Percentiles rank a stretch among this genome's conserved stretches.
phyloP scores from a whole-genome alignment of 306 rosid genomes.

The Ormosia semicastrata region DNA sequence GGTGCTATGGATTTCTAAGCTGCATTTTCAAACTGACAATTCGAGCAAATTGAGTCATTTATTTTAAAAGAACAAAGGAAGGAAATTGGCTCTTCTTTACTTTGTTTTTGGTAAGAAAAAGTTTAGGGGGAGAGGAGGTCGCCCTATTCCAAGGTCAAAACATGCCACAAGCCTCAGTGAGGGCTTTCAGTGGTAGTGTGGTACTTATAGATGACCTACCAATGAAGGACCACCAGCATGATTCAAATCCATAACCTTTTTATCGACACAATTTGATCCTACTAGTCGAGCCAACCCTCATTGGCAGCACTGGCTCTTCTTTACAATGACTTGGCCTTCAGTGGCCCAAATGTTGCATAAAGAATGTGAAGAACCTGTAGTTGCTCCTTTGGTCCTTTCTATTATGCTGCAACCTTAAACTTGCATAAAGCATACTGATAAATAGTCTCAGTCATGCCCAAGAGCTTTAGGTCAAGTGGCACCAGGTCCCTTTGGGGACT shows the following conservation, averaged over 20 bases:
- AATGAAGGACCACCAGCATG: not conserved
- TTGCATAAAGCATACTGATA: not conserved
- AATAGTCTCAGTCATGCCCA: not conserved
- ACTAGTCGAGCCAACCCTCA: not conserved
- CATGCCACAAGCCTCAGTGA: not conserved
- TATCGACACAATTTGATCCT: not conserved
- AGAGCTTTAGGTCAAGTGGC: constrained; percentile 2
- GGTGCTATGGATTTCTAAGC: constrained; percentile 6
- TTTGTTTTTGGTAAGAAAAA: not conserved
- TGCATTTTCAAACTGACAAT: not conserved
- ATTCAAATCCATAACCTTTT: not conserved
- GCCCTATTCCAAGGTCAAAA: not conserved
- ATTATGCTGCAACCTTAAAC: not conserved
- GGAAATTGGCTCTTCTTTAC: not conserved
- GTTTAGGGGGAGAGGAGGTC: not conserved
- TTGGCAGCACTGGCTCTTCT: not conserved
- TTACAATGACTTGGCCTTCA: not conserved
- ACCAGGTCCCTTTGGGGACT: not conserved
- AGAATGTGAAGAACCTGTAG: not conserved
- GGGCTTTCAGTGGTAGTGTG: not conserved
- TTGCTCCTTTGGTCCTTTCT: not conserved
- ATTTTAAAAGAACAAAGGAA: not conserved
- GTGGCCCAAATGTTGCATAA: not conserved
- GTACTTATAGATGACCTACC: not conserved
- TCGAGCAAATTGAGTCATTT: not conserved